These are phyloP conservation scores for Apophysomyces ossiformis DNA, from an alignment of 371 early-diverging fungal genomes.

Conservation along the genomic window DNA sequence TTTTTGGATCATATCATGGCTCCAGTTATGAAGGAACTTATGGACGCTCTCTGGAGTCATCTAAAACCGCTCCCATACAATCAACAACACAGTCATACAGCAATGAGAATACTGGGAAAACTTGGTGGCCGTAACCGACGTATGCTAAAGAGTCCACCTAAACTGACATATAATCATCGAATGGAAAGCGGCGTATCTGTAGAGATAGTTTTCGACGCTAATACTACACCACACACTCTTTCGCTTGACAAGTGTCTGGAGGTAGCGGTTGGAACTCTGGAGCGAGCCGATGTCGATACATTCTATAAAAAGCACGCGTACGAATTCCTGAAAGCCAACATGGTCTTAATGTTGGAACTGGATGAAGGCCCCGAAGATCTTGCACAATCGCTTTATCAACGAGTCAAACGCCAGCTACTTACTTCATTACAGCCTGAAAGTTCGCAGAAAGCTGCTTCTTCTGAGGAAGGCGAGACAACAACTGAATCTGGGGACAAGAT, in stretches of 20 bases:
- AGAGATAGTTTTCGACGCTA: slow-evolving; percentile 67
- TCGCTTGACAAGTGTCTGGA: slow-evolving; percentile 60
- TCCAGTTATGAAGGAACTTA: slow-evolving; percentile 92
- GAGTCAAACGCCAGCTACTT: slow-evolving; percentile 39
- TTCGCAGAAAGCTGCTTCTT: neutral
- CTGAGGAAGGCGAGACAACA: slow-evolving; percentile 11
- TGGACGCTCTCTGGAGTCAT: slow-evolving; percentile 92
- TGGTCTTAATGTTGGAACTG: slow-evolving; percentile 75
- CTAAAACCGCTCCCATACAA: slow-evolving; percentile 87
- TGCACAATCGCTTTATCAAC: slow-evolving; percentile 47
- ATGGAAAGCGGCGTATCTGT: slow-evolving; percentile 69
- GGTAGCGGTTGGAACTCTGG: slow-evolving; percentile 62
- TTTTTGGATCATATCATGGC: slow-evolving; percentile 96
- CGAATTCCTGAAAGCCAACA: slow-evolving; percentile 69
- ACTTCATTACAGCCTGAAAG: slow-evolving; percentile 12
- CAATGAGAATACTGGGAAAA: slow-evolving; percentile 96
- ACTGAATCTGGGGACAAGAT: slow-evolving; percentile 18
- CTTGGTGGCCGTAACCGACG: slow-evolving; percentile 92
- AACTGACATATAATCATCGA: slow-evolving; percentile 53
- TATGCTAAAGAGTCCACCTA: slow-evolving; percentile 73
- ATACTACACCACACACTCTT: slow-evolving; percentile 51
- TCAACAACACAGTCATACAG: slow-evolving; percentile 80
- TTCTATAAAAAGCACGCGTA: slow-evolving; percentile 72
- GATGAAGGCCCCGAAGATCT: slow-evolving; percentile 63
- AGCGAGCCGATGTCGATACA: slow-evolving; percentile 52